phyloP scores from a whole-genome alignment of 1,284 basidiomycete genomes.

The Ustilago tritici region DNA sequence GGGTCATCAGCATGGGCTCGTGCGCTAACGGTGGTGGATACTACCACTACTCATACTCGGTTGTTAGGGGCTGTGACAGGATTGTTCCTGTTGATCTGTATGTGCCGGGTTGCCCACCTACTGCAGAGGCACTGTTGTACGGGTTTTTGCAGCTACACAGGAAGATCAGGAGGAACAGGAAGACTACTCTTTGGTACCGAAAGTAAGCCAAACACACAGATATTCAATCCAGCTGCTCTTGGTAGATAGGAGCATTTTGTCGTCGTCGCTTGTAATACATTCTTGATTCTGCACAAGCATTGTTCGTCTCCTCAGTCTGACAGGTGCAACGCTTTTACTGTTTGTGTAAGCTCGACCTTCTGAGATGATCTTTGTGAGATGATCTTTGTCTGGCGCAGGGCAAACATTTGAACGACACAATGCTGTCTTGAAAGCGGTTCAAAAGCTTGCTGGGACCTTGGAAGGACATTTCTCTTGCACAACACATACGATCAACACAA shows the following conservation, averaged over 20 bases:
- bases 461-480: background rate
- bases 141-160: constrained; percentile 86
- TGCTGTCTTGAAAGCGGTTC: too few species aligned
- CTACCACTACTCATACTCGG: constrained; percentile 95
- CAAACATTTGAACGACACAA: too few species aligned
- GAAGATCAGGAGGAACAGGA: constrained; percentile 92
- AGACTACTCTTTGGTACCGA: constrained; percentile 86
- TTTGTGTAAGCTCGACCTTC: too few species aligned
- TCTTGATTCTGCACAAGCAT: background rate
- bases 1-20: constrained; percentile 99
- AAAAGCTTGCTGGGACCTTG: too few species aligned
- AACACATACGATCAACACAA: background rate
- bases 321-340: too few species aligned
- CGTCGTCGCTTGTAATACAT: constrained; percentile 9
- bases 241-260: background rate
- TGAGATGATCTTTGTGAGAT: too few species aligned
- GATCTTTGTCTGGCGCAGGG: too few species aligned
- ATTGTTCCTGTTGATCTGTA: constrained; percentile 96
- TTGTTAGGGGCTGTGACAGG: constrained; percentile 98
- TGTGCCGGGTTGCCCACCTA: constrained; percentile 84
- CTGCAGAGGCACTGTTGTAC: constrained; percentile 85
- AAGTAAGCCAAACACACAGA: constrained; percentile 46
- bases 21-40: constrained; percentile 99
- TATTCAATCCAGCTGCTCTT: background rate
- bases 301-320: background rate